A percentile compares a stretch with the other conserved stretches of the same genome.
Evolutionary conservation across 805 yeast genomes (phyloP).

Genomic region (Metschnikowia lochheadii): DNA sequence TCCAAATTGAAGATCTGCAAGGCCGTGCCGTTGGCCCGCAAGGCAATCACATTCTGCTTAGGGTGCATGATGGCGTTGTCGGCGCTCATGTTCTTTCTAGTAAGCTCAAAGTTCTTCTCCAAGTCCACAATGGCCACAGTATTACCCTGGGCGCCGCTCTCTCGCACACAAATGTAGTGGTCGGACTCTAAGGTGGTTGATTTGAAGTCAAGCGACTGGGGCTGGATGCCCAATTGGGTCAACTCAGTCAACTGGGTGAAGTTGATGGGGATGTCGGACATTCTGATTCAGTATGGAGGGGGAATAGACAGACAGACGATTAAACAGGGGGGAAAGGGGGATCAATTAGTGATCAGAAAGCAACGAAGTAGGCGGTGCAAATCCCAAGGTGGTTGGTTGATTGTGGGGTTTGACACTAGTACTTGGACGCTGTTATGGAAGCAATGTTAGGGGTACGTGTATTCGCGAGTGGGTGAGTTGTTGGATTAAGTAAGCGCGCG

Average conservation of each 20-base stretch:
- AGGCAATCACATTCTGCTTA: constrained; percentile 76
- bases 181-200: constrained; percentile 94
- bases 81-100: constrained; percentile 92
- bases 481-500: constrained; percentile 15
- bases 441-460: constrained; percentile 7
- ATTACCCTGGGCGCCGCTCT: constrained; percentile 58
- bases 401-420: constrained; percentile 7
- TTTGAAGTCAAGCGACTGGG: constrained; percentile 81
- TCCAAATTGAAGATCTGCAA: constrained; percentile 89
- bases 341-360: neutral
- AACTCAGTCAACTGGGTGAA: constrained; percentile 93
- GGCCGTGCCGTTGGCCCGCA: constrained; percentile 95
- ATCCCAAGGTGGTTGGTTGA: constrained; percentile 9
- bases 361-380: constrained; percentile 1
- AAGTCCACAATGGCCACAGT: constrained; percentile 93
- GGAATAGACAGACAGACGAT: neutral
- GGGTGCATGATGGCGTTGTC: constrained; percentile 98
- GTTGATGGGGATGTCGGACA: constrained; percentile 84
- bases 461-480: constrained; percentile 8
- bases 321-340: too few species aligned
- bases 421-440: constrained; percentile 6
- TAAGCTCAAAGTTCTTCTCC: constrained; percentile 69
- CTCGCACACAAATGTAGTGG: constrained; percentile 80
- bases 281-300: neutral
- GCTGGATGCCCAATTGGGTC: constrained; percentile 80